These are phyloP conservation scores for Dothistroma pini DNA, from an alignment of 2,329 filamentous ascomycete genomes.

Conservation along the genomic window DNA sequence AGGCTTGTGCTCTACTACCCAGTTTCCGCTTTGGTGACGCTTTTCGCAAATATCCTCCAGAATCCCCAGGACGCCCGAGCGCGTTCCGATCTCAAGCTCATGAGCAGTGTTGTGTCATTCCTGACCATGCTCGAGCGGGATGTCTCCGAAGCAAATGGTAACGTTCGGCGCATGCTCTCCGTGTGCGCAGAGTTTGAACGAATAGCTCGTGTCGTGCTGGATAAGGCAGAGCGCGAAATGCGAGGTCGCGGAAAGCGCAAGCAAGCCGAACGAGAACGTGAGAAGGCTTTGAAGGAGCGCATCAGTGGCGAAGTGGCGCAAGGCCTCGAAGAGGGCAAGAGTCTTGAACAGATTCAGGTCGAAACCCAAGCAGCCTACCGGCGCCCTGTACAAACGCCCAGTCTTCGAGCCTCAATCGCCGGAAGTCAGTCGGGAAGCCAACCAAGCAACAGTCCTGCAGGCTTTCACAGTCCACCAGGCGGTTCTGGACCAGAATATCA, in stretches of 20 bases:
- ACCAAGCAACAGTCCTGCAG: constrained; percentile 27
- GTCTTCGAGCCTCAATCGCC: constrained; percentile 26
- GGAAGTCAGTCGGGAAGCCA: constrained; percentile 25
- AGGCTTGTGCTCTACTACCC: constrained; percentile 94
- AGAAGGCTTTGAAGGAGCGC: constrained; percentile 29
- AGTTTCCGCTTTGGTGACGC: constrained; percentile 86
- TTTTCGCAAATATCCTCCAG: constrained; percentile 95
- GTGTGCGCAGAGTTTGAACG: constrained; percentile 96
- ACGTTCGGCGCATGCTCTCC: constrained; percentile 87
- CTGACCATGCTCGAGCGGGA: constrained; percentile 84
- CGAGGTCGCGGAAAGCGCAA: constrained; percentile 81
- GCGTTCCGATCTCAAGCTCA: constrained; percentile 81
- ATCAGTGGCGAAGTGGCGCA: constrained; percentile 22
- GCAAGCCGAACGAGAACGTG: constrained; percentile 53
- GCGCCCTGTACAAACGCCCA: constrained; percentile 32
- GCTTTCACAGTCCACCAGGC: constrained; percentile 27
- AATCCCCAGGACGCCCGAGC: constrained; percentile 88
- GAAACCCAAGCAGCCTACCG: constrained; percentile 35
- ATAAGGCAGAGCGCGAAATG: constrained; percentile 84
- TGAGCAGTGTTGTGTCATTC: constrained; percentile 91
- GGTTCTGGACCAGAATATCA: constrained; percentile 18
- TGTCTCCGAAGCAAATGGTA: constrained; percentile 58
- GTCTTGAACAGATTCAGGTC: constrained; percentile 35
- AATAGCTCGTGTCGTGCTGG: constrained; percentile 84
- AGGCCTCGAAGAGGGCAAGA: constrained; percentile 34